Conservation (phyloP, 2,329 filamentous ascomycete species). For the Alternaria dauci region DNA sequence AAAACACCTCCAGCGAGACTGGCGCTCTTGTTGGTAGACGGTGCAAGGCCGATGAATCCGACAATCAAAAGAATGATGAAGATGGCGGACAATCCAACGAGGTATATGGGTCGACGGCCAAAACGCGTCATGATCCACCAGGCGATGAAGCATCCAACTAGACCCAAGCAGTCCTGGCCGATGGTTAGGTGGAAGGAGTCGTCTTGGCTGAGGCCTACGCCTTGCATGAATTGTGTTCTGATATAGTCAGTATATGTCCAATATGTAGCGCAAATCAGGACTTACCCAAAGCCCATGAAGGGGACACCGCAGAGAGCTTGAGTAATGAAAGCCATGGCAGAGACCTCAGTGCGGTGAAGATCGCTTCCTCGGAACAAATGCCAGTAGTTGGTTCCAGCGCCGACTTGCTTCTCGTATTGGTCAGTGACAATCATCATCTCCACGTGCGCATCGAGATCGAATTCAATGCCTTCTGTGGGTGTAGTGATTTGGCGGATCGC, state of each 20-base stretch:
- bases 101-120: slow-evolving; percentile 76
- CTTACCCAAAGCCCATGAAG: slow-evolving; percentile 34
- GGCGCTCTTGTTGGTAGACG: slow-evolving; percentile 55
- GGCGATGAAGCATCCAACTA: slow-evolving; percentile 71
- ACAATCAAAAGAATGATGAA: slow-evolving; percentile 53
- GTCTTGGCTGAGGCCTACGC: slow-evolving; percentile 32
- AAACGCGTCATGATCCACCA: slow-evolving; percentile 81
- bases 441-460: slow-evolving; percentile 61
- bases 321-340: slow-evolving; percentile 58
- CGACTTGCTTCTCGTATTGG: slow-evolving; percentile 74
- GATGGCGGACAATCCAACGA: slow-evolving; percentile 62
- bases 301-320: slow-evolving; percentile 48
- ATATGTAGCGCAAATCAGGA: background rate
- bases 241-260: background rate
- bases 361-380: slow-evolving; percentile 84
- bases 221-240: slow-evolving; percentile 30
- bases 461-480: slow-evolving; percentile 50
- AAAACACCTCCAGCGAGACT: slow-evolving; percentile 36
- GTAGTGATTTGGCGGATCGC: slow-evolving; percentile 71
- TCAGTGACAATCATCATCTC: slow-evolving; percentile 91
- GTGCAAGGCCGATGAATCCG: slow-evolving; percentile 75
- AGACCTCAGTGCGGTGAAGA: slow-evolving; percentile 77
- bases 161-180: slow-evolving; percentile 33
- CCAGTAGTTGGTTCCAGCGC: slow-evolving; percentile 71
- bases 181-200: slow-evolving; percentile 37